These are phyloP conservation scores for Rhodofomes roseus DNA, from an alignment of 1,284 basidiomycete genomes.

Conservation along the genomic window DNA sequence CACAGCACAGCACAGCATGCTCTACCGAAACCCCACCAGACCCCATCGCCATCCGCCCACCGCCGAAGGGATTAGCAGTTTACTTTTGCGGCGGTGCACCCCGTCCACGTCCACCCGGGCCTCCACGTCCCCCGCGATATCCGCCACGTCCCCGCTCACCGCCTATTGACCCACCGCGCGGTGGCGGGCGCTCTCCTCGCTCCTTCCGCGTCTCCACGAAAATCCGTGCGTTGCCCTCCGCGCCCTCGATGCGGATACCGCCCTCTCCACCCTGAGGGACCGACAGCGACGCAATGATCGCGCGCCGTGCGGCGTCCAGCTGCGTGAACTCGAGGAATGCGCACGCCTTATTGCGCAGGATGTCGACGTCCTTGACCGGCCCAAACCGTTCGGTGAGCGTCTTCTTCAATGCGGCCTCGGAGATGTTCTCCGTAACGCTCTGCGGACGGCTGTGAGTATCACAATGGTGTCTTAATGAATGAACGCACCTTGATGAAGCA, in stretches of 20 bases:
- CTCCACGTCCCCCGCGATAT: conserved; percentile 29
- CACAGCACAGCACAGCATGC: too few relatives aligned
- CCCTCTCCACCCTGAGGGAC: conserved; percentile 77
- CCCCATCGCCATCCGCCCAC: background rate
- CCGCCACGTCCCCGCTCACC: conserved; percentile 26
- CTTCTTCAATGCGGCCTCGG: conserved; percentile 54
- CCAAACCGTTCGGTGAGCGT: conserved; percentile 76
- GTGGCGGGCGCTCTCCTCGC: conserved; percentile 66
- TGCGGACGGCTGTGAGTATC: conserved; percentile 26
- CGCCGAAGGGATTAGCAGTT: background rate
- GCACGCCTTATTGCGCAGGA: conserved; percentile 86
- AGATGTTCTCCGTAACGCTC: conserved; percentile 75
- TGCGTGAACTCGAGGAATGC: conserved; percentile 90
- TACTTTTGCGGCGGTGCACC: conserved; percentile 27
- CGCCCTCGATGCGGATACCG: conserved; percentile 75
- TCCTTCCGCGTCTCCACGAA: conserved; percentile 89
- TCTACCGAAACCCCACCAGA: too few relatives aligned
- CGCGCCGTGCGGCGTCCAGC: conserved; percentile 80
- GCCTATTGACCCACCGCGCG: conserved; percentile 30
- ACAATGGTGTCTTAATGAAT: conserved; percentile 1
- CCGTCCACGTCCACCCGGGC: conserved; percentile 30
- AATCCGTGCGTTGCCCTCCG: conserved; percentile 54
- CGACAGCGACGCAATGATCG: conserved; percentile 74
- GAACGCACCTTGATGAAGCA: conserved; percentile 84
- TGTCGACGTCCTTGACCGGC: conserved; percentile 83